phyloP scores from a whole-genome alignment of 768 basidiomycete genomes.

The Podaxis carcinomalis region DNA sequence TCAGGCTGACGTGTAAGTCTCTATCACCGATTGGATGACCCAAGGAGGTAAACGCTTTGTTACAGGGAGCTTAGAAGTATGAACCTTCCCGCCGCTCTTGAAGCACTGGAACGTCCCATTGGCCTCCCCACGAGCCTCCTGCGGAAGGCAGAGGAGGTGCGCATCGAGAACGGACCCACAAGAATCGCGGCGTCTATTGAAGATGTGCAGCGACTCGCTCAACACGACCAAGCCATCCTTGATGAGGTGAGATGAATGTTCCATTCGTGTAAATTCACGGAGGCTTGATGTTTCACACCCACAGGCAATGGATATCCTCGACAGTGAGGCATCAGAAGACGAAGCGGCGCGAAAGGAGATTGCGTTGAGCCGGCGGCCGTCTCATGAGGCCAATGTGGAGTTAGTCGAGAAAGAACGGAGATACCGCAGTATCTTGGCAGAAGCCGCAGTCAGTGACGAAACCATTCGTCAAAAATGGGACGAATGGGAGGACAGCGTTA shows the following conservation, averaged over 20 bases:
- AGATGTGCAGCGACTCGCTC: slow-evolving; percentile 65
- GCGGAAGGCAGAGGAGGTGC: slow-evolving; percentile 81
- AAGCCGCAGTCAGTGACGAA: slow-evolving; percentile 74
- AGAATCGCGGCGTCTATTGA: slow-evolving; percentile 69
- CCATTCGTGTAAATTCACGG: not conserved
- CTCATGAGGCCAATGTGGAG: slow-evolving; percentile 74
- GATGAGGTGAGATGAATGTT: slow-evolving; percentile 57
- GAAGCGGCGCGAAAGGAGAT: slow-evolving; percentile 58
- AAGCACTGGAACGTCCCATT: slow-evolving; percentile 82
- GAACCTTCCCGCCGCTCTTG: slow-evolving; percentile 81
- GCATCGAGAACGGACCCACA: slow-evolving; percentile 69
- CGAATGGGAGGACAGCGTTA: slow-evolving; percentile 76
- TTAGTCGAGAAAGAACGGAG: slow-evolving; percentile 66
- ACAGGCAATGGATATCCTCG: slow-evolving; percentile 87
- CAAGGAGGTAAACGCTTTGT: not conserved
- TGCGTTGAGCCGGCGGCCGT: slow-evolving; percentile 51
- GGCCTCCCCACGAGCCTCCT: slow-evolving; percentile 87
- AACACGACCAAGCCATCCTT: slow-evolving; percentile 55
- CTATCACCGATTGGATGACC: not conserved
- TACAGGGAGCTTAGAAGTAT: slow-evolving; percentile 61
- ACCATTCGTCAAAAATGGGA: slow-evolving; percentile 81
- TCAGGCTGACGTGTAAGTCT: slow-evolving; percentile 52
- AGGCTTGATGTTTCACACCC: not conserved
- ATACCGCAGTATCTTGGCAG: slow-evolving; percentile 66
- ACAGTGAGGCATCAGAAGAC: slow-evolving; percentile 84